Conservation (phyloP, 1,139 yeast species). For the Suhomyces anneliseae region DNA sequence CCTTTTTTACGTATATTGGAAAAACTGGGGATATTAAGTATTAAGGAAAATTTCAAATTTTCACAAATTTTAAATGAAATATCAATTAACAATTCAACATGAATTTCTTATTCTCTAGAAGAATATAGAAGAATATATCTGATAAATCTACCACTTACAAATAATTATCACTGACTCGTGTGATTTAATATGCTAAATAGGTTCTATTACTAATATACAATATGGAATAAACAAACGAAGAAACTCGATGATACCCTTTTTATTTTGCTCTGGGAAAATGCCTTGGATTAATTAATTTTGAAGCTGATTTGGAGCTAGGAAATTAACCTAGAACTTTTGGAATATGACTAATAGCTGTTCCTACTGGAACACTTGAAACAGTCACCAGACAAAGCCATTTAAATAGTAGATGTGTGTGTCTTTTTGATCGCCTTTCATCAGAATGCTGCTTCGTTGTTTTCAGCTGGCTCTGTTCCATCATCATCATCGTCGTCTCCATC, state of each 20-base stretch:
- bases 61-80: no score
- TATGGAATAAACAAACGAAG: not conserved
- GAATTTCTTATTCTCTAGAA: no score
- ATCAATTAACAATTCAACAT: no score
- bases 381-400: not conserved
- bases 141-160: no score
- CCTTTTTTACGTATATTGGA: no score
- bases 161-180: no score
- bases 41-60: no score
- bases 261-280: not conserved
- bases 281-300: not conserved
- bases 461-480: slow-evolving; percentile 53
- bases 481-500: slow-evolving; percentile 78
- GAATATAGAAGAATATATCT: no score
- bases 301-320: not conserved
- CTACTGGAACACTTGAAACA: no score
- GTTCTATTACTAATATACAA: not conserved
- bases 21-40: no score
- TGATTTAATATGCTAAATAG: not conserved
- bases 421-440: slow-evolving; percentile 1
- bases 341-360: no score
- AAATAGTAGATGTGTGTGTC: not conserved
- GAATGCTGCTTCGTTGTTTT: slow-evolving; percentile 54
- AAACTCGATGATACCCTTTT: not conserved
- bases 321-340: no score